These are phyloP conservation scores for Crithidia sp. DNA, from an alignment of 208 protist genomes.

Conservation along the genomic window DNA sequence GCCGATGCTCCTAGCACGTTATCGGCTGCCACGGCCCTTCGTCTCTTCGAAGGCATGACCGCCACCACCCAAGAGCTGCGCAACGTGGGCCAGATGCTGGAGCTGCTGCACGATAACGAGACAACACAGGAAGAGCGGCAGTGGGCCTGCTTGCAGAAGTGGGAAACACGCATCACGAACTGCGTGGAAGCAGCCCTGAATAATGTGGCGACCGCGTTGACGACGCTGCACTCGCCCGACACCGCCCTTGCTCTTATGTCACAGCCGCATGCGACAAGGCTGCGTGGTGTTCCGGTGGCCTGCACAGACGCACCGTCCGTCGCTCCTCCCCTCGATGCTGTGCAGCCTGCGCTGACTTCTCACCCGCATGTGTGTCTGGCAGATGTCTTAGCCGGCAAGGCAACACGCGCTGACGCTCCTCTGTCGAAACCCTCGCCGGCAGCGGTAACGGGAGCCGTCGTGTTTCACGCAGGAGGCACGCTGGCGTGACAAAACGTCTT, in stretches of 20 bases:
- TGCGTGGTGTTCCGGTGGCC: too few relatives aligned
- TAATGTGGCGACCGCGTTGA: conserved; percentile 4
- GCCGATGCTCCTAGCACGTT: not conserved
- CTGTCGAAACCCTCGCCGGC: not conserved
- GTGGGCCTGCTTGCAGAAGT: conserved; percentile 27
- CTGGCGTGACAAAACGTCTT: not conserved
- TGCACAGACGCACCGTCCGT: too few relatives aligned
- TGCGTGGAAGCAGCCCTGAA: conserved; percentile 27
- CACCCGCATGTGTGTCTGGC: conserved; percentile 2
- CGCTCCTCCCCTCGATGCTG: too few relatives aligned
- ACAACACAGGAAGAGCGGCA: conserved; percentile 15
- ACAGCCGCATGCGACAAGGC: not conserved
- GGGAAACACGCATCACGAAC: conserved; percentile 29
- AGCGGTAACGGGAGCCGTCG: not conserved
- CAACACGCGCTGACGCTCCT: not conserved
- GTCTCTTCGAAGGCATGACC: conserved; percentile 18
- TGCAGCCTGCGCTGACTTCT: too few relatives aligned
- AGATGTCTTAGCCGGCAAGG: not conserved
- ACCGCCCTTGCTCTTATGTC: not conserved
- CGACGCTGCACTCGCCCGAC: not conserved
- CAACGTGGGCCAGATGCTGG: conserved; percentile 55
- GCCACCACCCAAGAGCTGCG: conserved; percentile 44
- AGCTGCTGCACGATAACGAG: conserved; percentile 41
- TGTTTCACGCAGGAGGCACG: too few relatives aligned
- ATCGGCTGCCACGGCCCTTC: not conserved